These are phyloP conservation scores for Aureobasidium subglaciale DNA, from an alignment of 2,329 filamentous ascomycete species.

Conservation along the genomic window DNA sequence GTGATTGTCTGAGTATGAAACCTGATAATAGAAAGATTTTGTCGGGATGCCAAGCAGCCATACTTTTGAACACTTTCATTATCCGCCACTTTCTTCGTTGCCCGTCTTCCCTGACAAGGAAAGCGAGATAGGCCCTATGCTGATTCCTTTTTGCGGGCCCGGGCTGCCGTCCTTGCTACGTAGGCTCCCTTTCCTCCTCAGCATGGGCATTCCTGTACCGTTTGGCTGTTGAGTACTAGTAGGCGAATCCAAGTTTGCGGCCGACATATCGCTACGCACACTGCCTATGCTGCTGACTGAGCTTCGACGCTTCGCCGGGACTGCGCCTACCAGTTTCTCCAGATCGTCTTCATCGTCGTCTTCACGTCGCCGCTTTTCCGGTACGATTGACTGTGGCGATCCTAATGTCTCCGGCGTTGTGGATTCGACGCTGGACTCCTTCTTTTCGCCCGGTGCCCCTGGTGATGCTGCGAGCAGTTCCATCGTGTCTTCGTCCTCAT, in stretches of 20 bases:
- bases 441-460: constrained; percentile 23
- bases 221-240: constrained; percentile 17
- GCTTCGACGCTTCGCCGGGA: constrained; percentile 39
- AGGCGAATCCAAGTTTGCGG: constrained; percentile 18
- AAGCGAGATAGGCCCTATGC: constrained; percentile 17
- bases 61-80: background rate
- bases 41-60: background rate
- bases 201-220: constrained; percentile 23
- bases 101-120: constrained; percentile 4
- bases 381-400: constrained; percentile 64
- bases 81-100: constrained; percentile 2
- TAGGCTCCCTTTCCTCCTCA: constrained; percentile 39
- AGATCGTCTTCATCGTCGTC: constrained; percentile 92
- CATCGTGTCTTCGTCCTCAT: constrained; percentile 56
- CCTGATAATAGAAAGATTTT: background rate
- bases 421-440: constrained; percentile 20
- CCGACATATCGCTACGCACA: constrained; percentile 19
- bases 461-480: constrained; percentile 36
- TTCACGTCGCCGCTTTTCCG: constrained; percentile 84
- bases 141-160: constrained; percentile 31
- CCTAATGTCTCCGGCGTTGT: constrained; percentile 23
- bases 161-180: constrained; percentile 32
- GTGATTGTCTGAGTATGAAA: constrained; percentile 12
- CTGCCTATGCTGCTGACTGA: constrained; percentile 25
- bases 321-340: constrained; percentile 60